A percentile compares a stretch with the other conserved stretches of the same genome.
Conservation (phyloP, 345 rosid genomes). For the Abelmoschus esculentus region DNA sequence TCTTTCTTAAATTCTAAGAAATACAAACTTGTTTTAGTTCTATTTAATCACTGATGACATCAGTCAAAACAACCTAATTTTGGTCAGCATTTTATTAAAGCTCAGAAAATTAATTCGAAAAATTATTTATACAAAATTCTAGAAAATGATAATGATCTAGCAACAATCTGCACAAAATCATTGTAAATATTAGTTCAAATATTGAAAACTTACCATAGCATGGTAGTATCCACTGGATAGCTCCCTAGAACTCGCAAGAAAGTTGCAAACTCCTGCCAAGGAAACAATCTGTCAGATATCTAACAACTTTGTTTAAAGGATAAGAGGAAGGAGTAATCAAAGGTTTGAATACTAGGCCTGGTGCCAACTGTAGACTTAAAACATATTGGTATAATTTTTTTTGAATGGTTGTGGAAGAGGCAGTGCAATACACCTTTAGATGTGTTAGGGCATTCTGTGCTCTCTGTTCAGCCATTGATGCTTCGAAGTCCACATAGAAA, state of each 20-base stretch:
- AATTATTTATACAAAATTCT: background rate
- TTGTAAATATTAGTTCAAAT: background rate
- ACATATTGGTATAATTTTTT: too few species aligned
- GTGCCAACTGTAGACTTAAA: too few species aligned
- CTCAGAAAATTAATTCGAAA: background rate
- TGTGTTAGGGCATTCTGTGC: too few species aligned
- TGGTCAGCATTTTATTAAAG: background rate
- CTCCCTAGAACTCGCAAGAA: constrained; percentile 94
- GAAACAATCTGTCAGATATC: constrained; percentile 1
- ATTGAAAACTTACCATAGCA: constrained; percentile 5
- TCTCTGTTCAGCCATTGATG: too few species aligned
- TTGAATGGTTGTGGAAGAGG: too few species aligned
- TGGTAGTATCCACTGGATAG: constrained; percentile 64
- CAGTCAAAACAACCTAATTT: background rate
- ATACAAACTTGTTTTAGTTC: background rate
- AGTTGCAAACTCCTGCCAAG: constrained; percentile 80
- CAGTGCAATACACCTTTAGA: too few species aligned
- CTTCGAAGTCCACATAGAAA: too few species aligned
- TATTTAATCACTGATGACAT: background rate
- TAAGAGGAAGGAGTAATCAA: too few species aligned
- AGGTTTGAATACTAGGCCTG: too few species aligned
- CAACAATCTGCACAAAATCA: background rate
- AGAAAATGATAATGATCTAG: background rate
- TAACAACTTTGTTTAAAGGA: background rate
- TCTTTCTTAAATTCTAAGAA: background rate